Base-by-base conservation (phyloP, 2,329 filamentous ascomycete genomes). In the Talaromyces amestolkiae region DNA sequence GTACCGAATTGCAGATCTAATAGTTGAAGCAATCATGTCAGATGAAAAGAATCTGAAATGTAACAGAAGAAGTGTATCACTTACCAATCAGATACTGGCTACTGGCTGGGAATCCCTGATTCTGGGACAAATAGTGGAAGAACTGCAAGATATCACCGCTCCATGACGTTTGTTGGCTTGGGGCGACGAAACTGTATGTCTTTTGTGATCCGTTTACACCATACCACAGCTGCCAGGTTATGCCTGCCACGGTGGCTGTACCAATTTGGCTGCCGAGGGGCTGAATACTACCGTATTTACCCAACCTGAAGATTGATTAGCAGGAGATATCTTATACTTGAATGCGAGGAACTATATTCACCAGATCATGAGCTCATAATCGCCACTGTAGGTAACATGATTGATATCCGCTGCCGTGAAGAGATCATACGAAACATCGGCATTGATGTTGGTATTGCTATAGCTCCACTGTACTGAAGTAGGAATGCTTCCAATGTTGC, bases 331-430 rank as follows among this genome's bases (percentile, higher is more conserved):
- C 37, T 19, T 2, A 54, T 15, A 2, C 8, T 33, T 33, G 49
- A 22, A 35, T 9, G 19, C 2, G 10, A 33, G 27, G 31, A 31
- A 9, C 3, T 2, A 13, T 22, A 61, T 65, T 15, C 64, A 72
- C 86, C 86, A 89, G 67, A 89, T 82, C 86, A 89, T 89, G 68
- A 88, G 76, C 73, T 88, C 86, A 72, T 85, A 87, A 66, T 84
- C 77, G 15, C 80, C 74, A 58, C 70, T 74, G 37, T 74, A 79
- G 17, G 78, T 77, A 0, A 81, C 79, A 9, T 79, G 77, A 54
- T 71, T 69, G 51, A 67, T 67, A 65, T 72, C 68, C 3, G 81
- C 77, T 2, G 75, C 69, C 2, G 85, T 86, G 74, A 87, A 88
- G 31, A 87, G 74, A 72, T 87, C 85, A 69, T 86, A 88, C 7